Conservation (phyloP, 768 basidiomycete genomes). For the Suillus sp. region DNA sequence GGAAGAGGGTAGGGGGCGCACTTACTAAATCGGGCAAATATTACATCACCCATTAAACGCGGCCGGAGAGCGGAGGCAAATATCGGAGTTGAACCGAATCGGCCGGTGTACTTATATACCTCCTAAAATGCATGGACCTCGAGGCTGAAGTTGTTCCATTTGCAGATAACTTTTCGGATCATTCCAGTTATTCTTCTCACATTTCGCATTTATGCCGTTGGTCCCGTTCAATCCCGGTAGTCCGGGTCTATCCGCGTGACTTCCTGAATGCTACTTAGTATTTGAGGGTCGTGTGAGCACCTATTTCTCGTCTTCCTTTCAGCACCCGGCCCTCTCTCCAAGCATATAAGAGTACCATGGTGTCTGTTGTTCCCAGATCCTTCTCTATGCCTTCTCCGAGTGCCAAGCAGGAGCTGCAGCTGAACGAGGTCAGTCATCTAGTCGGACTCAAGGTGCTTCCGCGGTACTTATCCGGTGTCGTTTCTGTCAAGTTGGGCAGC, state of each 20-base stretch:
- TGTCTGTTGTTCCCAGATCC: slow-evolving; percentile 31
- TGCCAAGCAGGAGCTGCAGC: slow-evolving; percentile 29
- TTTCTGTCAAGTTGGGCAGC: slow-evolving; percentile 46
- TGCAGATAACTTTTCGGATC: background rate
- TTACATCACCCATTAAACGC: slow-evolving; percentile 2
- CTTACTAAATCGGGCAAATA: background rate
- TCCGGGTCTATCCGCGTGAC: slow-evolving; percentile 22
- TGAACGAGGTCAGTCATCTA: slow-evolving; percentile 39
- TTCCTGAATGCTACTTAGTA: slow-evolving; percentile 8
- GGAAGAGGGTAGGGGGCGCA: background rate
- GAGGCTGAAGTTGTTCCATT: slow-evolving; percentile 8
- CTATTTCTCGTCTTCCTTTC: slow-evolving; percentile 8
- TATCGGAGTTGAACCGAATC: background rate
- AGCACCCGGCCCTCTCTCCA: slow-evolving; percentile 12
- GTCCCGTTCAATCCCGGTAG: slow-evolving; percentile 19
- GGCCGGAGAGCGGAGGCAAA: background rate
- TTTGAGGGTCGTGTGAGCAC: slow-evolving; percentile 19
- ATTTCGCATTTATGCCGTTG: slow-evolving; percentile 8
- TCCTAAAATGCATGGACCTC: background rate
- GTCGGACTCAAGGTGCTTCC: slow-evolving; percentile 4
- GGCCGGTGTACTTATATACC: background rate
- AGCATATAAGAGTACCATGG: slow-evolving; percentile 28
- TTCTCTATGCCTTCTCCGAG: slow-evolving; percentile 10
- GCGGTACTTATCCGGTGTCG: slow-evolving; percentile 12
- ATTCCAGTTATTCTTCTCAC: slow-evolving; percentile 5